Evolutionary conservation across 2,329 filamentous ascomycete species (phyloP).

Genomic region (Elsinoe australis): DNA sequence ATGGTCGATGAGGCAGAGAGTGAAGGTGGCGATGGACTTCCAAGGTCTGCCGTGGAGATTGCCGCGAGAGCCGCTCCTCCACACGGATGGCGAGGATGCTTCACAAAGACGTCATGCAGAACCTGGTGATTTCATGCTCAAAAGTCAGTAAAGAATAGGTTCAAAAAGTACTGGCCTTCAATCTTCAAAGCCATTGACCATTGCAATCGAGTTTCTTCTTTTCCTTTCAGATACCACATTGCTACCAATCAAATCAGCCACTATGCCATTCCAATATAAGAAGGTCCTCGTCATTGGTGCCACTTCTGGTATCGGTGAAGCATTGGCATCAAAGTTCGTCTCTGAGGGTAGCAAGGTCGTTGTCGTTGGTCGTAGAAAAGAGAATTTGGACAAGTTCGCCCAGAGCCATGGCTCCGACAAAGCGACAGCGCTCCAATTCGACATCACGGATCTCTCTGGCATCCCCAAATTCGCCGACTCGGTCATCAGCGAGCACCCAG

Average conservation of each 20-base stretch:
- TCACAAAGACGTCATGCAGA: slow-evolving; percentile 12
- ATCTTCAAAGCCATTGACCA: no score
- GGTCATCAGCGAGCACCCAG: slow-evolving; percentile 40
- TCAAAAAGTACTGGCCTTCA: background rate
- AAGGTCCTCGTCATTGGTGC: slow-evolving; percentile 50
- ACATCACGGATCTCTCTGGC: slow-evolving; percentile 44
- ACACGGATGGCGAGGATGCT: no score
- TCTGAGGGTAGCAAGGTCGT: slow-evolving; percentile 42
- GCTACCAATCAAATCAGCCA: background rate
- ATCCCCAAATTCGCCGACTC: slow-evolving; percentile 40
- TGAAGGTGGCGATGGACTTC: no score
- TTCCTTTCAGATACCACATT: background rate
- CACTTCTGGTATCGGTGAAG: slow-evolving; percentile 45
- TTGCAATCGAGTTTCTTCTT: background rate
- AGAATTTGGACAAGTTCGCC: slow-evolving; percentile 45
- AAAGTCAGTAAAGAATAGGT: background rate
- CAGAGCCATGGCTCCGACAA: slow-evolving; percentile 41
- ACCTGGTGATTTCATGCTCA: no score
- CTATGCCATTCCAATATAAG: slow-evolving; percentile 42
- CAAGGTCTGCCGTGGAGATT: no score
- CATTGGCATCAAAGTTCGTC: slow-evolving; percentile 44
- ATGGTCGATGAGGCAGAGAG: no score
- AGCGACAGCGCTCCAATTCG: slow-evolving; percentile 40
- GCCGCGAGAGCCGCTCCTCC: no score
- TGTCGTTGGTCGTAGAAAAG: slow-evolving; percentile 44